Evolutionary conservation across 805 yeast species (phyloP), one percentile per base, ranked within the genome.

Genomic region (Cyberlindnera subsufficiens): DNA sequence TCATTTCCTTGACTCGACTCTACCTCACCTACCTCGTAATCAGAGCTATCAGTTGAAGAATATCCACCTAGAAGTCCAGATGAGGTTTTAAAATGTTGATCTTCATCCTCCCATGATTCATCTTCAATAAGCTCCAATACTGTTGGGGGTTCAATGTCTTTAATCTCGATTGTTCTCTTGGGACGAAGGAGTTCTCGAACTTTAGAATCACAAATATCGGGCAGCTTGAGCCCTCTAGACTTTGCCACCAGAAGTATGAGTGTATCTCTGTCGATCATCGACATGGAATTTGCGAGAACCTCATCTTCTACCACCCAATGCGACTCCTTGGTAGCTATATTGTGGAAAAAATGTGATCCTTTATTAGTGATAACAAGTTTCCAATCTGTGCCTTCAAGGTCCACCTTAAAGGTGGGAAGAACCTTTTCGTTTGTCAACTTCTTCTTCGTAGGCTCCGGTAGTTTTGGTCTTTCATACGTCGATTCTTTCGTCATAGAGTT

Each of bases 331-430:
- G 65, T 55, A 3, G 33, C 42, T 1, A 27, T 32, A 48, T 72
- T 64, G 43, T 66, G 54, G 37, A 65, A 74, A 53, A 67, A 74
- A 44, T 72, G 67, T 3, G 63, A 42, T 0, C 79, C 80, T 8
- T 61, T 55, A 18, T 59, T 56, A 14, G 70, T 60, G 18, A 75
- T 58, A 1, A 74, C 63, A n/a, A 75, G 43, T 3, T 43, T 31
- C 80, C 79, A 76, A 4, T 58, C 25, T 10, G 52, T 30, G 1
- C 30, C 36, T 3, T 46, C 47, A 5, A 52, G 30, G 6, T 27
- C 35, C 9, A 45, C 22, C 29, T 40, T 35, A 32, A 44, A 46
- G 29, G 13, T 14, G 3, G 43, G 43, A 6, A 33, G 11, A 7
- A 10, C 14, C 38, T 41, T 14, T 30, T 34, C 16, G 35, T 42